These are phyloP conservation scores for Dipteronia sinensis DNA, from an alignment of 345 rosid species.

Conservation along the genomic window DNA sequence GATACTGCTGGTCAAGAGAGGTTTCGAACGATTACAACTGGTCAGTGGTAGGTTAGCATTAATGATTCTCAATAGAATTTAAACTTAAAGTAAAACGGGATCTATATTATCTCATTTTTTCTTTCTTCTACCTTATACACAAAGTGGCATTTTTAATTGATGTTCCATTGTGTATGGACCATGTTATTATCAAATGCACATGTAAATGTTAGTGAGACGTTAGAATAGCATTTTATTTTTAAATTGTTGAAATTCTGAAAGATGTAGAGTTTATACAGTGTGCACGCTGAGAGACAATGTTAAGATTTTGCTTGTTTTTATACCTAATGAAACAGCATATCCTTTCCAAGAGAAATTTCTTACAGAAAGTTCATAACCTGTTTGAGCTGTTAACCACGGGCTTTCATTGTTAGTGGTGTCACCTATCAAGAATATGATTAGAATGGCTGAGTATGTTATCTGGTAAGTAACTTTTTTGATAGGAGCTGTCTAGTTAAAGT, in stretches of 20 bases:
- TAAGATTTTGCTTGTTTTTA: background rate
- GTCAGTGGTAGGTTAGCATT: conserved; percentile 39
- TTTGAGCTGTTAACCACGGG: background rate
- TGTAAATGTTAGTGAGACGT: background rate
- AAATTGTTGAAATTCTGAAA: background rate
- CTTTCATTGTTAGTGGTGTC: background rate
- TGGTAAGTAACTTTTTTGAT: background rate
- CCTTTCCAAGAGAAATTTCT: background rate
- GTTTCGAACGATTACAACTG: conserved; percentile 90
- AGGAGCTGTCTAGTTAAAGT: background rate
- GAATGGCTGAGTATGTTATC: background rate
- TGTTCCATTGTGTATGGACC: background rate
- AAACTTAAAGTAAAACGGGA: background rate
- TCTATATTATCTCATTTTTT: background rate
- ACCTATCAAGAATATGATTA: background rate
- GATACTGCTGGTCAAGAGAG: conserved; percentile 91
- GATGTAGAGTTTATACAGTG: background rate
- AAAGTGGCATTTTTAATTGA: background rate
- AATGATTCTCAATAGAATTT: background rate
- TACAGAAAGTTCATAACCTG: background rate
- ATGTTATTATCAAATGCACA: background rate
- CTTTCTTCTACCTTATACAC: background rate
- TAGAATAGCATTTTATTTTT: background rate
- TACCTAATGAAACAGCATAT: background rate
- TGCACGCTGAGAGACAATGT: background rate